Evolutionary conservation across 257 asterid genomes (phyloP), one percentile per base, ranked within the genome.

Genomic region (Anisodus tanguticus): DNA sequence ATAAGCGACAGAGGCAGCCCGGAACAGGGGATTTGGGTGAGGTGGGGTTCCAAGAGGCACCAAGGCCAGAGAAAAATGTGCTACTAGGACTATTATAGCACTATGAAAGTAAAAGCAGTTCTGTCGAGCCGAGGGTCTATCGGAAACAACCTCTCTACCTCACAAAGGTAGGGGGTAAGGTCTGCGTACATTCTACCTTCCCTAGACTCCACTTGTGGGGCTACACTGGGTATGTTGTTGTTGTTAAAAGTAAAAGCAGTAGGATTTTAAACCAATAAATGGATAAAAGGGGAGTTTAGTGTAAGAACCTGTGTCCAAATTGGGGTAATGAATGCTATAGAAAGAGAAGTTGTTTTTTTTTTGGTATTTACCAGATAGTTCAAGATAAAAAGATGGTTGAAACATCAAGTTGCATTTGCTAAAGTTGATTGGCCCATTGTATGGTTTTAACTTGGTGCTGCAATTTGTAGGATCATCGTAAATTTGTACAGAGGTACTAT

Each of bases 401-500:
- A 60, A 5, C 72, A 35, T 66, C 37, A 7, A 12, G 76, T 37
- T 67, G 51, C n/a, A 8, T 68, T 68, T 53, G 26, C 45, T 31
- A 51, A 13, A 13, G 47, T 2, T 4, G 47, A 22, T 53, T 31
- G 72, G 16, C 53, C 55, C 10, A 41, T 67, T 88, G 84, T 26
- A 77, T 77, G 9, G 22, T 47, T 76, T 51, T 77, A 53, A 77
- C 63, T 53, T 11, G 64, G 26, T 53, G 64, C 15, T 77, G 64
- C 81, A 51, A 53, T 77, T 68, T 82, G 57, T 93, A 97, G 99
- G 98, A 93, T 86, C 97, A 85, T 60, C 92, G 97, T 63, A 88
- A 88, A 85, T 97, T 95, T 85, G 79, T 79, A 67, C 98, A 97
- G 87, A 95, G 99, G 31, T 97, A 93, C 84, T 97, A 92, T 84